Conservation (phyloP, 352 stramenopile species). For the Thalassiosira pacifica region DNA sequence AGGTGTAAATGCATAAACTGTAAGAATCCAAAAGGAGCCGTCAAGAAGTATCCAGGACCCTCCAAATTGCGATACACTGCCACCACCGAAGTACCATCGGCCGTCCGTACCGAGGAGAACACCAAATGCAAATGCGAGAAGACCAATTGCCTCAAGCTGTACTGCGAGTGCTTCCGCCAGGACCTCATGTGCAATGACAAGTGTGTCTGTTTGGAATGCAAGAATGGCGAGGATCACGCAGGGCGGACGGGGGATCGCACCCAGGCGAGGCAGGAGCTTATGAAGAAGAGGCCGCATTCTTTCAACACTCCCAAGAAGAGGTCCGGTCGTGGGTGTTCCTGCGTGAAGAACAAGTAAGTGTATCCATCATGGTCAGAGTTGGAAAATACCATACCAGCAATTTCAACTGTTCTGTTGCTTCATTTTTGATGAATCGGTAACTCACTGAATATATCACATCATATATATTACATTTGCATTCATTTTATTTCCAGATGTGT, state of each 20-base stretch:
- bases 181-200: slow-evolving; percentile 86
- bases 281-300: not conserved
- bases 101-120: not conserved
- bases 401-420: not conserved
- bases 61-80: not conserved
- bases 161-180: slow-evolving; percentile 94
- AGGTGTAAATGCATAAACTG: slow-evolving; percentile 34
- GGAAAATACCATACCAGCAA: too few species aligned
- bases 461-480: too few species aligned
- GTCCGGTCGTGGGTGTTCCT: not conserved
- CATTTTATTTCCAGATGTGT: slow-evolving; percentile 14
- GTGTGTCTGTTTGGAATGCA: slow-evolving; percentile 92
- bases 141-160: slow-evolving; percentile 93
- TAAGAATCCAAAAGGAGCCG: slow-evolving; percentile 13
- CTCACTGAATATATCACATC: not conserved
- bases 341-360: slow-evolving; percentile 10
- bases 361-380: too few species aligned
- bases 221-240: slow-evolving; percentile 77
- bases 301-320: slow-evolving; percentile 15
- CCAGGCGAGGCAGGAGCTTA: slow-evolving; percentile 1
- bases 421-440: not conserved
- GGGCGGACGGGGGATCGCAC: not conserved
- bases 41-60: not conserved
- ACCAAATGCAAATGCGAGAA: slow-evolving; percentile 91
- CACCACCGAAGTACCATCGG: not conserved